These are phyloP conservation scores for Penicillium bovifimosum DNA, from an alignment of 495 filamentous ascomycete genomes.

Conservation along the genomic window DNA sequence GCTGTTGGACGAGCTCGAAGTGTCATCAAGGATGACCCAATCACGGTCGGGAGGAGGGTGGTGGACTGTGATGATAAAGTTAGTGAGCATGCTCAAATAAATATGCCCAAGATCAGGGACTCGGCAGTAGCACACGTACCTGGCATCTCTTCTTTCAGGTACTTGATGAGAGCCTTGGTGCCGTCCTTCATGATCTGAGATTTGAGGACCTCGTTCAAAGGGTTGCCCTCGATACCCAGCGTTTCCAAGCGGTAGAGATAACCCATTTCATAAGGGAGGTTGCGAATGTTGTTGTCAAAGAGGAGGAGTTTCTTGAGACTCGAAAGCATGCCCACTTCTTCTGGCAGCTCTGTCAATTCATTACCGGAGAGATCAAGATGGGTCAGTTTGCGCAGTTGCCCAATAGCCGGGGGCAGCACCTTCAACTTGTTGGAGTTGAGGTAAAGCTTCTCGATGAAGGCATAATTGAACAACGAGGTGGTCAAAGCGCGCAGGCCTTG, in stretches of 20 bases:
- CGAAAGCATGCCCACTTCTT: conserved; percentile 93
- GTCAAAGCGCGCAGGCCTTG: conserved; percentile 83
- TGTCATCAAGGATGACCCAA: conserved; percentile 63
- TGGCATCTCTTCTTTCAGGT: conserved; percentile 74
- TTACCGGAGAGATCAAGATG: conserved; percentile 87
- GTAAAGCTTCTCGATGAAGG: conserved; percentile 82
- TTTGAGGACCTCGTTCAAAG: conserved; percentile 65
- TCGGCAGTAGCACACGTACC: conserved; percentile 48
- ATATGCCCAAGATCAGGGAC: neutral
- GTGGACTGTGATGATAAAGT: conserved; percentile 26
- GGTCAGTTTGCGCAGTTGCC: conserved; percentile 68
- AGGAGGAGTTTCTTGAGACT: conserved; percentile 72
- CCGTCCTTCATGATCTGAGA: conserved; percentile 76
- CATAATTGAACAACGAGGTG: conserved; percentile 73
- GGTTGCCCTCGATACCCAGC: conserved; percentile 89
- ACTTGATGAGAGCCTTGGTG: conserved; percentile 75
- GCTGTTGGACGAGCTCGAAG: conserved; percentile 31
- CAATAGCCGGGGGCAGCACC: conserved; percentile 68
- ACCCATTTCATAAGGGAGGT: conserved; percentile 79
- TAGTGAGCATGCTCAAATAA: conserved; percentile 13
- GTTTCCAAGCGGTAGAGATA: conserved; percentile 80
- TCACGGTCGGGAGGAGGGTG: conserved; percentile 69
- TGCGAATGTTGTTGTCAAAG: conserved; percentile 82
- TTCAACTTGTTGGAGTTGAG: conserved; percentile 86
- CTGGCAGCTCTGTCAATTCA: conserved; percentile 71